Evolutionary conservation across 345 rosid genomes (phyloP).

Genomic region (Lepidium didymum): DNA sequence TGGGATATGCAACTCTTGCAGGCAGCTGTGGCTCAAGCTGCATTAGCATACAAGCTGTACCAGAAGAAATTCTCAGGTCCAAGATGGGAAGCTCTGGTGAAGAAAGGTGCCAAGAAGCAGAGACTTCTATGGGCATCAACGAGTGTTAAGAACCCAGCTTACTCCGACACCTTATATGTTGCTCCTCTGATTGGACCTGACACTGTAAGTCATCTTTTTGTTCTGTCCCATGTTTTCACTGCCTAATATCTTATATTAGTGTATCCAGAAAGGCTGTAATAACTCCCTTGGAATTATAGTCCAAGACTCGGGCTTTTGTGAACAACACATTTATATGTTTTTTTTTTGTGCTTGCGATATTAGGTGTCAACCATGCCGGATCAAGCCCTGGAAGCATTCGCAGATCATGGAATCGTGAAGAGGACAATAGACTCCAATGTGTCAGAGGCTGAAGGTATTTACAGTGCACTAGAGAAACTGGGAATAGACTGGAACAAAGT

Average conservation of each 20-base stretch:
- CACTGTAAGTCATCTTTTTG: constrained; percentile 46
- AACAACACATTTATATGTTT: background rate
- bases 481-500: constrained; percentile 85
- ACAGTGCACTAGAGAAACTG: constrained; percentile 92
- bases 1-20: constrained; percentile 23
- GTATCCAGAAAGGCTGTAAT: background rate
- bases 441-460: constrained; percentile 91
- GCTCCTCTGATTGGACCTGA: constrained; percentile 95
- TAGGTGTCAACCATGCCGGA: constrained; percentile 99
- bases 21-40: constrained; percentile 99
- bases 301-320: background rate
- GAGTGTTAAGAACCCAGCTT: constrained; percentile 96
- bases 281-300: background rate
- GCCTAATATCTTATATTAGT: background rate
- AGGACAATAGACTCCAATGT: constrained; percentile 89
- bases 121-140: constrained; percentile 95
- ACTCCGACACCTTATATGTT: constrained; percentile 80
- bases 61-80: constrained; percentile 98
- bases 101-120: constrained; percentile 98
- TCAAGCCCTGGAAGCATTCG: constrained; percentile 89
- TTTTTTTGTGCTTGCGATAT: background rate
- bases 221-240: background rate
- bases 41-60: constrained; percentile 84
- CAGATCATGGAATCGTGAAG: constrained; percentile 72
- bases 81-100: constrained; percentile 90